Evolutionary conservation across 2,329 filamentous ascomycete genomes (phyloP).

Genomic region (Epichloe sibirici): DNA sequence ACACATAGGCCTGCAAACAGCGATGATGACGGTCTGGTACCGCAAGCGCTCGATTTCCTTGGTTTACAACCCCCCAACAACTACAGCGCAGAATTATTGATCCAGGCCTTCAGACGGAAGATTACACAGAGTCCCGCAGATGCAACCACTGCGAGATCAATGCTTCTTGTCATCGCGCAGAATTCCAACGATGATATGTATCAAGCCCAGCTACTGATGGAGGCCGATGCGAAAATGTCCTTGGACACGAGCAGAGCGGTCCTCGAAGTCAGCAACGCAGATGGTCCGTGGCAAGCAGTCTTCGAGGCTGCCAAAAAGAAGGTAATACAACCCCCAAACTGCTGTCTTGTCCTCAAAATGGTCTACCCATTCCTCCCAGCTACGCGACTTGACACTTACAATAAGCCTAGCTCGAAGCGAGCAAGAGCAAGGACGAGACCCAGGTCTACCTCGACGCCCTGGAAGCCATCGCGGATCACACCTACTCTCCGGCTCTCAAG

Average conservation of each 20-base stretch:
- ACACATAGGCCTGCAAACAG: slow-evolving; percentile 14
- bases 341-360: neutral
- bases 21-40: slow-evolving; percentile 20
- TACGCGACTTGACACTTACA: neutral
- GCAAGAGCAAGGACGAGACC: slow-evolving; percentile 17
- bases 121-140: slow-evolving; percentile 19
- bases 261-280: slow-evolving; percentile 15
- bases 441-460: slow-evolving; percentile 22
- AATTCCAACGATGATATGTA: slow-evolving; percentile 23
- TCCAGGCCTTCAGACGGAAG: slow-evolving; percentile 23
- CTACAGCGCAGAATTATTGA: slow-evolving; percentile 21
- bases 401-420: slow-evolving; percentile 13
- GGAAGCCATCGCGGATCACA: slow-evolving; percentile 22
- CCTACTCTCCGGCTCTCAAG: slow-evolving; percentile 12
- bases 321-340: slow-evolving; percentile 10
- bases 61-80: slow-evolving; percentile 23
- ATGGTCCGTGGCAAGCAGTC: slow-evolving; percentile 14
- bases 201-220: slow-evolving; percentile 21
- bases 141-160: slow-evolving; percentile 19
- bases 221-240: slow-evolving; percentile 24
- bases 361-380: neutral
- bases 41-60: slow-evolving; percentile 23
- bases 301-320: slow-evolving; percentile 16
- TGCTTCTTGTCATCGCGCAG: slow-evolving; percentile 23
- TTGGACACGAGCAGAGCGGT: slow-evolving; percentile 20